These are phyloP conservation scores for Pugionium cornutum DNA, from an alignment of 345 rosid species.

Conservation along the genomic window DNA sequence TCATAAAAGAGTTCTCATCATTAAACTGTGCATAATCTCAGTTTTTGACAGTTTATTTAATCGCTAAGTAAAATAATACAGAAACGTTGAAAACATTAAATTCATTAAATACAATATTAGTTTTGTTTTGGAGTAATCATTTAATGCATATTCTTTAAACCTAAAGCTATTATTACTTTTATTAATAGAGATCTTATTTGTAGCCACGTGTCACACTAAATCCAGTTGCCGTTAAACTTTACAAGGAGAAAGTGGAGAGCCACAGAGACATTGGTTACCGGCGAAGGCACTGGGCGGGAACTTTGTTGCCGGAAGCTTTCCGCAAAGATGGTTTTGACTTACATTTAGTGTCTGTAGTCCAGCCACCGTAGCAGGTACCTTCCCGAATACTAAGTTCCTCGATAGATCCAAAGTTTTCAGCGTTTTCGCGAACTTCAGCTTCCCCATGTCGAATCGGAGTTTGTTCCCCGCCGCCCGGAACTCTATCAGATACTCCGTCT, in stretches of 20 bases:
- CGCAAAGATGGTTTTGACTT: constrained; percentile 67
- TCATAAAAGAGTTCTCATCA: too few species aligned
- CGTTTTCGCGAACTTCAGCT: constrained; percentile 42
- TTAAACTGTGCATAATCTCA: too few species aligned
- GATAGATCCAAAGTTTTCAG: constrained; percentile 59
- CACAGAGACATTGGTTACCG: constrained; percentile 60
- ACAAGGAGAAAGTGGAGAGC: constrained; percentile 57
- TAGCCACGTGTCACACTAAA: too few species aligned
- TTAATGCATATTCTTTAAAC: too few species aligned
- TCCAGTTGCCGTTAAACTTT: neutral
- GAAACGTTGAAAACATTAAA: too few species aligned
- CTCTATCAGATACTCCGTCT: constrained; percentile 56
- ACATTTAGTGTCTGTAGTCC: constrained; percentile 48
- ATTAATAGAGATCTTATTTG: too few species aligned
- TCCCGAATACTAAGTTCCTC: constrained; percentile 56
- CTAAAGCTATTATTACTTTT: too few species aligned
- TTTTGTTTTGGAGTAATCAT: too few species aligned
- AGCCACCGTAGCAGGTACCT: constrained; percentile 48
- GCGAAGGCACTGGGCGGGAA: constrained; percentile 55
- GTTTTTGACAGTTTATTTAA: too few species aligned
- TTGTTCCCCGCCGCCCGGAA: constrained; percentile 56
- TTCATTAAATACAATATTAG: too few species aligned
- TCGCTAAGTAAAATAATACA: too few species aligned
- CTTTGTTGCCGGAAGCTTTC: constrained; percentile 57
- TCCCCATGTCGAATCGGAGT: constrained; percentile 55